Evolutionary conservation across 305 asterid species (phyloP), one percentile per base, ranked within the genome.

Genomic region (Euphrasia arctica): DNA sequence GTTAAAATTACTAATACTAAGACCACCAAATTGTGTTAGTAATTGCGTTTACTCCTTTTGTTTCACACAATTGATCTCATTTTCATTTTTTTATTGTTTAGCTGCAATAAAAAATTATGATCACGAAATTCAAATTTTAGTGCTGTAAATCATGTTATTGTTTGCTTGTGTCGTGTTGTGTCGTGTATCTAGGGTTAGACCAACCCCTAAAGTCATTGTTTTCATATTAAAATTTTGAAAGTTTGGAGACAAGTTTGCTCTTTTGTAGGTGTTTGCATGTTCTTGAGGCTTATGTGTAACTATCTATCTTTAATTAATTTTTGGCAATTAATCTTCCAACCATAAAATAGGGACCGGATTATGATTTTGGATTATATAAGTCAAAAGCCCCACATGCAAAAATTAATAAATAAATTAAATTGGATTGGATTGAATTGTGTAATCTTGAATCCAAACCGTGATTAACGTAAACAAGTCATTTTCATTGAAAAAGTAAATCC

Each of bases 381-480:
- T 70, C 79, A 75, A 75, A 72, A 66, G 27, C 28, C 12, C 60
- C 74, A 70, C 84, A 74, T 77, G 82, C 79, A 70, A 54, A 54
- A 43, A 18, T 18, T 18, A 64, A 36, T 64, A 49, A 54, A 25
- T 54, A 49, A 54, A 25, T 54, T 36, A 42, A 67, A 56, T 18
- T 18, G 22, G 22, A 18, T 18, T 18, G 22, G 22, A 75, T 68
- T 55, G 11, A 1, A 39, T 39, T 18, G 22, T 8, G 2, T 39
- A 36, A 51, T 51, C 18, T 0, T 66, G 22, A 77, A 58, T 68
- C 66, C 79, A 74, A 74, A 70, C 81, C 85, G 86, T 75, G 86
- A 87, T 83, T 84, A 65, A 70, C 84, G 90, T 60, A 18, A 18
- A 18, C 22, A 59, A 7, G 86, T 79, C 83, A 49, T 67, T 76